A percentile compares a stretch with the other conserved stretches of the same genome.
Conservation (phyloP, 257 asterid genomes). For the Linaria vulgaris region DNA sequence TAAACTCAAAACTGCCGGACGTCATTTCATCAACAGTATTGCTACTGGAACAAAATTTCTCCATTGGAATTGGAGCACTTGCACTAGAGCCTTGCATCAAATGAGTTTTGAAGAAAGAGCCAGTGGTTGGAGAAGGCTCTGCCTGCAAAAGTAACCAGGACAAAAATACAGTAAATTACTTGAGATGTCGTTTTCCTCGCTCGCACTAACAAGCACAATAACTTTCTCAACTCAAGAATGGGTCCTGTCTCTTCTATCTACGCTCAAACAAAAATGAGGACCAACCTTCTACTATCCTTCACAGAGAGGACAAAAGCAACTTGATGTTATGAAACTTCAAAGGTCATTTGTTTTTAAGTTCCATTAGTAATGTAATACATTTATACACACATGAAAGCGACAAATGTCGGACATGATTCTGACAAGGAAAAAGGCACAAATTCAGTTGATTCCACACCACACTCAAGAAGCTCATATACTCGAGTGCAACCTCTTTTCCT, state of each 20-base stretch:
- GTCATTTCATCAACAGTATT: constrained; percentile 36
- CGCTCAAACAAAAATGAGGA: not conserved
- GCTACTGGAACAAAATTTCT: constrained; percentile 38
- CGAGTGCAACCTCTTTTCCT: constrained; percentile 22
- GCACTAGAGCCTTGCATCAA: constrained; percentile 65
- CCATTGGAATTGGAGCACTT: constrained; percentile 41
- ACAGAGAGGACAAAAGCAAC: constrained; percentile 13
- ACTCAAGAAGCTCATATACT: constrained; percentile 31
- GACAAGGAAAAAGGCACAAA: constrained; percentile 18
- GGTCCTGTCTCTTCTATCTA: not conserved
- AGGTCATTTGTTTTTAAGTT: constrained; percentile 9
- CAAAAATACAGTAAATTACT: constrained; percentile 20
- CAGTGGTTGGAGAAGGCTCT: constrained; percentile 98
- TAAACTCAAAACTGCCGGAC: constrained; percentile 71
- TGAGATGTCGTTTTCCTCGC: constrained; percentile 7
- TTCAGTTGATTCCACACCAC: constrained; percentile 22
- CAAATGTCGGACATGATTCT: constrained; percentile 22
- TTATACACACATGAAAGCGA: constrained; percentile 15
- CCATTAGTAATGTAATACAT: constrained; percentile 14
- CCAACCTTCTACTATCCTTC: constrained; percentile 3
- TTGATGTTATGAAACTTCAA: constrained; percentile 19
- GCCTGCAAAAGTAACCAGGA: constrained; percentile 55
- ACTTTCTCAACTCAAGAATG: constrained; percentile 3
- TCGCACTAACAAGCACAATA: constrained; percentile 24
- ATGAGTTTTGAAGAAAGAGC: constrained; percentile 74